Conservation (phyloP, 1,284 basidiomycete genomes). For the Sphagnurus paluster region DNA sequence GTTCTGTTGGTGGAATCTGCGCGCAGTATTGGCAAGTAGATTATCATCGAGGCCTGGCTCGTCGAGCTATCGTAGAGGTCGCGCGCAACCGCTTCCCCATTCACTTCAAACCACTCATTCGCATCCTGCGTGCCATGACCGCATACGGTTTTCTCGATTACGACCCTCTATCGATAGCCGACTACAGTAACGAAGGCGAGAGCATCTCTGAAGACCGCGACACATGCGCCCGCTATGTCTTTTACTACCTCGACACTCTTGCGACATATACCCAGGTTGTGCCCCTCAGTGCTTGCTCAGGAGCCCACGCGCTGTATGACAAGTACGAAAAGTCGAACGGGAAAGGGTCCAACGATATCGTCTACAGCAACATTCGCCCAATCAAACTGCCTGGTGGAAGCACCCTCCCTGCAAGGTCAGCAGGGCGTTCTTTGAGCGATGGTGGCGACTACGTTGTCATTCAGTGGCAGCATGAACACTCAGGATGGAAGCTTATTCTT, state of each 20-base stretch:
- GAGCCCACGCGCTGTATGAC: slow-evolving; percentile 70
- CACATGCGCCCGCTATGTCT: slow-evolving; percentile 65
- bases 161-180: slow-evolving; percentile 57
- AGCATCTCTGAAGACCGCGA: slow-evolving; percentile 42
- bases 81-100: slow-evolving; percentile 81
- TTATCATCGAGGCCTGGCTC: slow-evolving; percentile 57
- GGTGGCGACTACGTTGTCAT: slow-evolving; percentile 72
- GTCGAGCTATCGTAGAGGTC: slow-evolving; percentile 78
- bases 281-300: slow-evolving; percentile 55
- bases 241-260: slow-evolving; percentile 73
- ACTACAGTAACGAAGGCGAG: slow-evolving; percentile 40
- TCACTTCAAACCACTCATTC: slow-evolving; percentile 68
- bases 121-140: slow-evolving; percentile 76
- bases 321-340: slow-evolving; percentile 68
- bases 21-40: slow-evolving; percentile 78
- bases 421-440: slow-evolving; percentile 75
- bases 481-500: slow-evolving; percentile 80
- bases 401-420: slow-evolving; percentile 61
- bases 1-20: slow-evolving; percentile 69
- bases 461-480: slow-evolving; percentile 79
- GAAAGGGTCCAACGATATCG: slow-evolving; percentile 48
- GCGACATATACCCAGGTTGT: slow-evolving; percentile 77
- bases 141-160: slow-evolving; percentile 70
- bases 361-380: slow-evolving; percentile 66
- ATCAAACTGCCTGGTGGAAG: slow-evolving; percentile 78